A percentile compares a stretch with the other conserved stretches of the same genome.
Evolutionary conservation across 1,284 basidiomycete genomes (phyloP).

Genomic region (Naganishia cerealis): DNA sequence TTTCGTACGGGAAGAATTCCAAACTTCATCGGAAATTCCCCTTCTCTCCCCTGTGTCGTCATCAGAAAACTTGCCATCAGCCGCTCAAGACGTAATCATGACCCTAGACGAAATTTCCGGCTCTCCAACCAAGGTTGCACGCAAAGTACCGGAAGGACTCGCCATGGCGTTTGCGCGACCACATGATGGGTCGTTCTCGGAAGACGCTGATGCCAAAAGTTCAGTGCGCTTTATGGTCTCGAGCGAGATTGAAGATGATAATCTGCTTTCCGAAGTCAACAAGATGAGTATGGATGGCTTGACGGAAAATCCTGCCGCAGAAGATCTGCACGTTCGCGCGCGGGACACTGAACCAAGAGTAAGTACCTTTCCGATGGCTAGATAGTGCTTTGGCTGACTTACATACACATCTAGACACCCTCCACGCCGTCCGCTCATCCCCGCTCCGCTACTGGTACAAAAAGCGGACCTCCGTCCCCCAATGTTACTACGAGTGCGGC

Average conservation of each 20-base stretch:
- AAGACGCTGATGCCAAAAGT: conserved; percentile 39
- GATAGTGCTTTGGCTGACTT: not conserved
- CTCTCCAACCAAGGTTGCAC: not conserved
- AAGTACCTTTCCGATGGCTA: not conserved
- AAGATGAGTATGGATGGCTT: conserved; percentile 51
- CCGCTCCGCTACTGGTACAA: not conserved
- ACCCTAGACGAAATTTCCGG: not conserved
- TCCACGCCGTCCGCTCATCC: conserved; percentile 14
- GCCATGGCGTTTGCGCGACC: conserved; percentile 26
- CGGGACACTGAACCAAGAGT: conserved; percentile 25
- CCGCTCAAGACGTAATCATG: not conserved
- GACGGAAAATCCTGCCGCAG: conserved; percentile 22
- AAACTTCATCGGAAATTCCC: conserved; percentile 22
- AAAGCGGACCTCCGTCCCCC: conserved; percentile 30
- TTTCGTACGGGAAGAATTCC: conserved; percentile 11
- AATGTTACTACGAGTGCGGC: conserved; percentile 23
- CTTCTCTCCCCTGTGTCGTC: conserved; percentile 14
- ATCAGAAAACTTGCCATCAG: conserved; percentile 6
- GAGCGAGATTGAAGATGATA: conserved; percentile 53
- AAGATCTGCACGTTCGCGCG: not conserved
- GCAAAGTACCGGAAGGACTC: conserved; percentile 30
- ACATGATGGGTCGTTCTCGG: conserved; percentile 27
- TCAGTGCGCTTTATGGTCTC: conserved; percentile 54
- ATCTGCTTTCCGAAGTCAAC: conserved; percentile 52
- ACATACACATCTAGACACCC: not conserved